phyloP scores from a whole-genome alignment of 2,329 filamentous ascomycete genomes.

The Myriangium duriaei region DNA sequence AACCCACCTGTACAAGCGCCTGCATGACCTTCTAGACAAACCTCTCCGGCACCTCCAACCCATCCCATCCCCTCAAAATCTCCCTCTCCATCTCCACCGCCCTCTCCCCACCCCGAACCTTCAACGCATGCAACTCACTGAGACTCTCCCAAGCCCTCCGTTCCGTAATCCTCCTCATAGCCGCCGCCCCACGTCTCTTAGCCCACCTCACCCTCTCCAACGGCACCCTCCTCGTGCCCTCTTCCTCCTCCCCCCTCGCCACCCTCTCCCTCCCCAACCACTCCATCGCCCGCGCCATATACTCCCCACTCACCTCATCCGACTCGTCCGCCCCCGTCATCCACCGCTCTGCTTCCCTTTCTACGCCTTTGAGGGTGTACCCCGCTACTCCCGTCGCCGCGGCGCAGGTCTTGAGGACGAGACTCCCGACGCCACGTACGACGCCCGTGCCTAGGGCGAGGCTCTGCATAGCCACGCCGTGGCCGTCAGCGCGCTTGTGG shows the following conservation, averaged over 20 bases:
- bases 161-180: not conserved
- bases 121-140: not conserved
- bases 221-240: not conserved
- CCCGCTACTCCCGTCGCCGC: not conserved
- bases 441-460: not conserved
- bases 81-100: not conserved
- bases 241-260: not conserved
- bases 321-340: not conserved
- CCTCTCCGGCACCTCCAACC: not conserved
- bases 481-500: not conserved
- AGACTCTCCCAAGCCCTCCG: not conserved
- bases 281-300: not conserved
- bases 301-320: not conserved
- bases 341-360: not conserved
- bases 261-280: not conserved
- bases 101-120: not conserved
- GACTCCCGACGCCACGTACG: not conserved
- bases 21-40: not conserved
- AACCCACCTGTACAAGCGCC: not conserved
- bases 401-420: not conserved
- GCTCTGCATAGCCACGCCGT: not conserved
- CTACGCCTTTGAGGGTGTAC: not conserved
- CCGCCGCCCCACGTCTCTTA: not conserved
- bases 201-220: not conserved
- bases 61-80: not conserved